These are phyloP conservation scores for Ceratocystis colombiana DNA, from an alignment of 2,329 filamentous ascomycete genomes.

Conservation along the genomic window DNA sequence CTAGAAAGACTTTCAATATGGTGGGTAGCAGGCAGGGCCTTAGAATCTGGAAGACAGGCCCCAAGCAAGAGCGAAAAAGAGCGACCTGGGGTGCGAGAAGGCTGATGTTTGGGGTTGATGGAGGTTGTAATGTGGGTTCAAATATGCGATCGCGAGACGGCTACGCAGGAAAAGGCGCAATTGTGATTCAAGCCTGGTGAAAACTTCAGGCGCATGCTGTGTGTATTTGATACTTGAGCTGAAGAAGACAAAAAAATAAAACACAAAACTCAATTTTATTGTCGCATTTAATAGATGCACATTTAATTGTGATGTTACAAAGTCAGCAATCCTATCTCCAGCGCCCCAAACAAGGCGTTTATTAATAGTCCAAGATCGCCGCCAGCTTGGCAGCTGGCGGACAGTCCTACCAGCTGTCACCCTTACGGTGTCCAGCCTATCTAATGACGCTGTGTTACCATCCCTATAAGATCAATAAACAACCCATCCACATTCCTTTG, in stretches of 20 bases:
- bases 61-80: background rate
- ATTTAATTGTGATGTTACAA: constrained; percentile 7
- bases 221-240: background rate
- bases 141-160: constrained; percentile 1
- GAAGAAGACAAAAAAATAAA: constrained; percentile 8
- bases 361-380: constrained; percentile 2
- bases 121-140: background rate
- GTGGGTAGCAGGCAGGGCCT: background rate
- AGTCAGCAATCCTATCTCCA: background rate
- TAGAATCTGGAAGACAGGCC: background rate
- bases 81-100: background rate
- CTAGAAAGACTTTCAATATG: background rate
- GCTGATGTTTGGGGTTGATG: background rate
- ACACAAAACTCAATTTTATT: constrained; percentile 1
- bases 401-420: background rate
- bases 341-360: background rate
- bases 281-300: constrained; percentile 2
- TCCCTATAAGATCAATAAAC: background rate
- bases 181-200: background rate
- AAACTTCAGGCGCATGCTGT: constrained; percentile 2
- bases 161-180: background rate
- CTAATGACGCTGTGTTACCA: background rate
- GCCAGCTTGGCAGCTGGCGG: background rate
- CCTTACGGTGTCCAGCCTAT: background rate
- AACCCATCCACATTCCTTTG: background rate